These are phyloP conservation scores for Silene uniflora DNA, from an alignment of 148 eudicot species.

Conservation along the genomic window DNA sequence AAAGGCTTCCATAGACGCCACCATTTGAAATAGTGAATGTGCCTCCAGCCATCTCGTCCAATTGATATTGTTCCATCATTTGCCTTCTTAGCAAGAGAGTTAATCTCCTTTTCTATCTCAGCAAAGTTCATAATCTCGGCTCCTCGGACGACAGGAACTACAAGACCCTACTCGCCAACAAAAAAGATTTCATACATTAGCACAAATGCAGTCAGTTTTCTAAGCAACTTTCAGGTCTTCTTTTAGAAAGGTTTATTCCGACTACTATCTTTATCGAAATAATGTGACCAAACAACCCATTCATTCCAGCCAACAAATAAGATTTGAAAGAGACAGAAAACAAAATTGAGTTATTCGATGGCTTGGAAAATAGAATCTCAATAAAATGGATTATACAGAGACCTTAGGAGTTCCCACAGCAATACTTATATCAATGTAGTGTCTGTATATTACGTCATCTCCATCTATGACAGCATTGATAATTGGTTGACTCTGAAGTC, in stretches of 20 bases:
- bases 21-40: constrained; percentile 94
- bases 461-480: constrained; percentile 96
- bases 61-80: constrained; percentile 75
- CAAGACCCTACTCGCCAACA: constrained; percentile 61
- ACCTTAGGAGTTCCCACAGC: constrained; percentile 99
- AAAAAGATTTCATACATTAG: not conserved
- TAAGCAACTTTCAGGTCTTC: not conserved
- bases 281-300: not conserved
- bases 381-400: constrained; percentile 11
- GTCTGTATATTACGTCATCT: constrained; percentile 91
- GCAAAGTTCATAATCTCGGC: constrained; percentile 90
- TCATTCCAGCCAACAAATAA: not conserved
- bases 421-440: constrained; percentile 88
- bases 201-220: not conserved
- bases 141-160: constrained; percentile 85
- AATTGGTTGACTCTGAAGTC: constrained; percentile 85
- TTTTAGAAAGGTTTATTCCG: not conserved
- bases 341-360: not conserved
- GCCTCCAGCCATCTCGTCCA: constrained; percentile 98
- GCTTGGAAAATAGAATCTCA: not conserved
- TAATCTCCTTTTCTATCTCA: constrained; percentile 85
- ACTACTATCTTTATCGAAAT: not conserved
- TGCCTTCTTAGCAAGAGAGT: constrained; percentile 86
- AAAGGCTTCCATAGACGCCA: constrained; percentile 95
- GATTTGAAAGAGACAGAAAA: not conserved